A percentile compares a stretch with the other conserved stretches of the same genome.
Evolutionary conservation across 148 eudicot genomes (phyloP).

Genomic region (Rhododendron kiyosumense): DNA sequence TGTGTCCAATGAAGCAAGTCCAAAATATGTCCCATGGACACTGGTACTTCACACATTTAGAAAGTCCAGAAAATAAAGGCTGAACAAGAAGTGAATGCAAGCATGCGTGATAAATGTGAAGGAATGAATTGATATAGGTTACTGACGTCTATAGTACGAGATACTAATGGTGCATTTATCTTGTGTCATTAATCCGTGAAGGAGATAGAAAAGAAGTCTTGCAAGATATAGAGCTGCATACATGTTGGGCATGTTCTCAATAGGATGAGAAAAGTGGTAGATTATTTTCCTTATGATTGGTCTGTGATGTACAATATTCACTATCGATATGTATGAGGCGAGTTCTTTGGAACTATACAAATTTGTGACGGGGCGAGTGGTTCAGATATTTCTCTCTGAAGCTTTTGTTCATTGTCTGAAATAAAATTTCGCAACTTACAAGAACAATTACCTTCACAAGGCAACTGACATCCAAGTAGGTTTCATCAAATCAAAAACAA

Average conservation of each 20-base stretch:
- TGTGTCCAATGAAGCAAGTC: neutral
- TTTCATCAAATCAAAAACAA: neutral
- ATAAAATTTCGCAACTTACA: neutral
- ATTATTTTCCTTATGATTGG: neutral
- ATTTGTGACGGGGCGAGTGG: neutral
- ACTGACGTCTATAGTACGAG: neutral
- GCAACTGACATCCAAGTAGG: neutral
- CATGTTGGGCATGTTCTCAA: neutral
- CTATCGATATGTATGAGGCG: neutral
- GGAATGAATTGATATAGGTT: neutral
- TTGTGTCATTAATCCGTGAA: neutral
- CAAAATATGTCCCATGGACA: neutral
- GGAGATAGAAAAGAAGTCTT: neutral
- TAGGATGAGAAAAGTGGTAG: neutral
- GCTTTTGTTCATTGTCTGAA: neutral
- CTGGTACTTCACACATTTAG: neutral
- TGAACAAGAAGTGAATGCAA: neutral
- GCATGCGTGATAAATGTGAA: neutral
- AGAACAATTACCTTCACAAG: neutral
- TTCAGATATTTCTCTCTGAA: neutral
- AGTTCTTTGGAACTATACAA: neutral
- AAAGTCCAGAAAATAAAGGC: neutral
- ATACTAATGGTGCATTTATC: neutral
- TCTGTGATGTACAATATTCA: neutral
- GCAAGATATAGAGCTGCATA: neutral